phyloP scores from a whole-genome alignment of 768 basidiomycete genomes.

The Tylopilus intermedius region DNA sequence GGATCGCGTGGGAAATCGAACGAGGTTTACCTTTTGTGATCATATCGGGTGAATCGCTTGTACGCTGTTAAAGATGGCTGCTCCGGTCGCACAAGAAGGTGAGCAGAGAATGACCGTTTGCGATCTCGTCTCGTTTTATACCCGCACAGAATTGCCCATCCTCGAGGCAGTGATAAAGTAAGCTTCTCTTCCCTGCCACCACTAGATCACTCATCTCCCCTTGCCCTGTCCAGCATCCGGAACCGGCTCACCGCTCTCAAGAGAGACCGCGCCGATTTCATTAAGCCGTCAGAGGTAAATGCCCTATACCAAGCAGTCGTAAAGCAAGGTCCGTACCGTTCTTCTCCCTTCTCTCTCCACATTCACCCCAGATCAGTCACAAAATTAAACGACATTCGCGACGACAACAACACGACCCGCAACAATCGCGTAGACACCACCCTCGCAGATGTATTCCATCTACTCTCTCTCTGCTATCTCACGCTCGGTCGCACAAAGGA shows the following conservation, averaged over 20 bases:
- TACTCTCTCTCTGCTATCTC: conserved; percentile 95
- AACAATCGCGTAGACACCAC: conserved; percentile 94
- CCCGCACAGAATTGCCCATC: conserved; percentile 74
- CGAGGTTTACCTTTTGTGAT: conserved; percentile 30
- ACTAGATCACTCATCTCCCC: conserved; percentile 14
- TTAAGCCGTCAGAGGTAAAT: conserved; percentile 90
- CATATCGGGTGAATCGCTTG: conserved; percentile 13
- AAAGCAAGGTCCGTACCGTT: conserved; percentile 68
- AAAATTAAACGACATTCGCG: conserved; percentile 85
- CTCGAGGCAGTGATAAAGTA: conserved; percentile 93
- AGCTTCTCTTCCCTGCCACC: conserved; percentile 17
- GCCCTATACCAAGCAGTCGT: conserved; percentile 89
- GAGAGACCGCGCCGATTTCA: conserved; percentile 88
- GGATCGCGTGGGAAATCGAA: conserved; percentile 32
- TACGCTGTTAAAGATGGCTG: conserved; percentile 43
- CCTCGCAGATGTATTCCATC: conserved; percentile 90
- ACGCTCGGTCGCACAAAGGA: conserved; percentile 96
- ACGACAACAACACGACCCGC: conserved; percentile 63
- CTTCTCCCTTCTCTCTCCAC: neutral
- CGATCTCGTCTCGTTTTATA: conserved; percentile 19
- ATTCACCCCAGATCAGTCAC: conserved; percentile 53
- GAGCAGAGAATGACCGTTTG: neutral
- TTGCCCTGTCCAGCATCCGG: conserved; percentile 61
- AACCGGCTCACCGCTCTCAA: conserved; percentile 92
- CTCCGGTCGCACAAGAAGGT: conserved; percentile 80